Conservation (phyloP, 345 rosid genomes). For the Gossypium longicalyx region DNA sequence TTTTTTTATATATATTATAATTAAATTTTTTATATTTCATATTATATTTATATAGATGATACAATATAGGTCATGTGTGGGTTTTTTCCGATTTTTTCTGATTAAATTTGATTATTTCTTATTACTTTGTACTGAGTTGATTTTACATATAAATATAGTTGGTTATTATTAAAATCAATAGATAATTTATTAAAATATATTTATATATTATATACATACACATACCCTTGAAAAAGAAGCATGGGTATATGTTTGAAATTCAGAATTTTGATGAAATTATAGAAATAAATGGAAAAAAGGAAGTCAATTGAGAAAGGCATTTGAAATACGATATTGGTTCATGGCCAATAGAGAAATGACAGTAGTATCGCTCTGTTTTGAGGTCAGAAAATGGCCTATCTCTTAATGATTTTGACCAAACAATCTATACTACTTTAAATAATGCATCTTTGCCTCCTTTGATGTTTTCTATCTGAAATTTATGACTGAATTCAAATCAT, state of each 20-base stretch:
- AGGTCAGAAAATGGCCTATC: constrained; percentile 3
- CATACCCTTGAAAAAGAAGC: neutral
- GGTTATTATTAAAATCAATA: too few species aligned
- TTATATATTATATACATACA: too few species aligned
- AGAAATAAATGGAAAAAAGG: neutral
- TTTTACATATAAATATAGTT: too few species aligned
- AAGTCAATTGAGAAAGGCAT: constrained; percentile 16
- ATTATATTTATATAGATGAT: too few species aligned
- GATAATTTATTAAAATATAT: too few species aligned
- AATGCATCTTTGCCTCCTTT: neutral
- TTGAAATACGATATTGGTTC: neutral
- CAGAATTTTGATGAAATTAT: neutral
- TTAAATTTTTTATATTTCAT: too few species aligned
- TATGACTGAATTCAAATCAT: neutral
- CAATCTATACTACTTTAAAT: constrained; percentile 13
- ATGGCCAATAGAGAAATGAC: constrained; percentile 10
- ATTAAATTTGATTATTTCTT: too few species aligned
- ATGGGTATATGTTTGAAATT: neutral
- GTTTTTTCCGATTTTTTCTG: too few species aligned
- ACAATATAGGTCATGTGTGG: too few species aligned
- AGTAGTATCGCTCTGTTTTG: neutral
- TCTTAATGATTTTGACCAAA: constrained; percentile 16
- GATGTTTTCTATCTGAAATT: neutral
- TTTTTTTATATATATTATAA: too few species aligned
- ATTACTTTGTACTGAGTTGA: too few species aligned